phyloP scores from a whole-genome alignment of 768 basidiomycete species.

The Brasilioporus rufonigricans region DNA sequence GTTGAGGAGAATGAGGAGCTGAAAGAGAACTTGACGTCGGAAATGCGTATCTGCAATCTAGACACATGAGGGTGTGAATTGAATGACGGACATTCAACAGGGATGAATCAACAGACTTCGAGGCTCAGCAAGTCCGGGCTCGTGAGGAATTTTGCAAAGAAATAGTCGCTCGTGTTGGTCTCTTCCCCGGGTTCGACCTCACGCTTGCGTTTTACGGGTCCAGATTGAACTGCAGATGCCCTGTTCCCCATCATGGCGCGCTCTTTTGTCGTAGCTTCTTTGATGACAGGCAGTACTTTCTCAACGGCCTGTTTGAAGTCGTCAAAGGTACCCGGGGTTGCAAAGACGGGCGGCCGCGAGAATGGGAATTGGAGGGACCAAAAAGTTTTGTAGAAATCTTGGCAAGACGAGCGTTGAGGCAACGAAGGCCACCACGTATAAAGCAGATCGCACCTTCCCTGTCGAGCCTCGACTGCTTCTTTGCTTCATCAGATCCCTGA shows the following conservation, averaged over 20 bases:
- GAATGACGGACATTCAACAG: conserved; percentile 1
- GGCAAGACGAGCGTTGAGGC: conserved; percentile 4
- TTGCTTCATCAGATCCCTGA: conserved; percentile 22
- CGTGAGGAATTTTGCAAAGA: conserved; percentile 92
- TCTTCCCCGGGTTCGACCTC: conserved; percentile 57
- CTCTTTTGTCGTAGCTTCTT: conserved; percentile 85
- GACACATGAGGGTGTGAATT: conserved; percentile 11
- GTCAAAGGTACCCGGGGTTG: conserved; percentile 50
- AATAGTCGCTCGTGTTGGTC: conserved; percentile 63
- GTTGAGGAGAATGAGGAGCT: conserved; percentile 73
- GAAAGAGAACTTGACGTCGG: conserved; percentile 89
- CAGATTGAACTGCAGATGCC: conserved; percentile 36
- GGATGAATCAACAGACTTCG: conserved; percentile 53
- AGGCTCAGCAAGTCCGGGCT: conserved; percentile 83
- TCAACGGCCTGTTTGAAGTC: conserved; percentile 70
- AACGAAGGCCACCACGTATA: not conserved
- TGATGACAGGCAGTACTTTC: conserved; percentile 74
- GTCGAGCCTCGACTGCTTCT: conserved; percentile 44
- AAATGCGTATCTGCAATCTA: conserved; percentile 90
- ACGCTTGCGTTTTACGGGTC: conserved; percentile 60
- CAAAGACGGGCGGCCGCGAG: conserved; percentile 74
- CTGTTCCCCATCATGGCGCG: conserved; percentile 84
- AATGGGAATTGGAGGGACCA: conserved; percentile 88
- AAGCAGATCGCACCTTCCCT: conserved; percentile 53
- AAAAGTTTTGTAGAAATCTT: conserved; percentile 84